phyloP scores from a whole-genome alignment of 345 rosid genomes.

The Eucalyptus erythrocorys region DNA sequence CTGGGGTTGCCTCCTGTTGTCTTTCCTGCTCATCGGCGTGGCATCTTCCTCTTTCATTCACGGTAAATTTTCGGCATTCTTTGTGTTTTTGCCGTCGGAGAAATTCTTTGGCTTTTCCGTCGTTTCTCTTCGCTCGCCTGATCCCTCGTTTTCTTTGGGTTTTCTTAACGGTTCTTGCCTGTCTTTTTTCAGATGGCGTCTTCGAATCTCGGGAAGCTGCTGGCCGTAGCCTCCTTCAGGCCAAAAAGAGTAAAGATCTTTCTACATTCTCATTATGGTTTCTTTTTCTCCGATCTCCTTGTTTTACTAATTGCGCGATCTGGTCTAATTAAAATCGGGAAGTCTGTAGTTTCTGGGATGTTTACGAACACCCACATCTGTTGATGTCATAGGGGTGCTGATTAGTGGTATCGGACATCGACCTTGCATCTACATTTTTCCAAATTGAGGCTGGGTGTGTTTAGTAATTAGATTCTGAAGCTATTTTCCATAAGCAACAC shows the following conservation, averaged over 20 bases:
- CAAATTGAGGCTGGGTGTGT: not conserved
- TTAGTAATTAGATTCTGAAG: not conserved
- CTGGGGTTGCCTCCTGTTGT: not conserved
- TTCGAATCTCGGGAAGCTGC: slow-evolving; percentile 15
- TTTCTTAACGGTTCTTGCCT: not conserved
- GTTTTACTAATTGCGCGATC: not conserved
- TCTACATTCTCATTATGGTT: not conserved
- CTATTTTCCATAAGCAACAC: not conserved
- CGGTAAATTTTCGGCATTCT: not conserved
- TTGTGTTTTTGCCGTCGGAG: not conserved
- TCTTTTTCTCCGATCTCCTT: not conserved
- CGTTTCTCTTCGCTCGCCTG: not conserved
- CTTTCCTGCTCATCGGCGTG: not conserved
- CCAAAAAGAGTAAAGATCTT: slow-evolving; percentile 24
- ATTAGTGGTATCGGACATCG: not conserved
- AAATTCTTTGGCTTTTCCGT: not conserved
- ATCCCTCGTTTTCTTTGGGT: not conserved
- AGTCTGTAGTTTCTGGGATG: not conserved
- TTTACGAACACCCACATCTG: not conserved
- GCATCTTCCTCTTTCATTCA: not conserved
- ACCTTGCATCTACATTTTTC: not conserved
- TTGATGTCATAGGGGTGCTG: not conserved
- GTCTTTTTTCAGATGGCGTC: slow-evolving; percentile 29
- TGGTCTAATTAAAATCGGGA: not conserved
- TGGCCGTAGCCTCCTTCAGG: slow-evolving; percentile 68